Evolutionary conservation across 2,329 filamentous ascomycete genomes (phyloP).

Genomic region (Pseudogymnoascus sp.): DNA sequence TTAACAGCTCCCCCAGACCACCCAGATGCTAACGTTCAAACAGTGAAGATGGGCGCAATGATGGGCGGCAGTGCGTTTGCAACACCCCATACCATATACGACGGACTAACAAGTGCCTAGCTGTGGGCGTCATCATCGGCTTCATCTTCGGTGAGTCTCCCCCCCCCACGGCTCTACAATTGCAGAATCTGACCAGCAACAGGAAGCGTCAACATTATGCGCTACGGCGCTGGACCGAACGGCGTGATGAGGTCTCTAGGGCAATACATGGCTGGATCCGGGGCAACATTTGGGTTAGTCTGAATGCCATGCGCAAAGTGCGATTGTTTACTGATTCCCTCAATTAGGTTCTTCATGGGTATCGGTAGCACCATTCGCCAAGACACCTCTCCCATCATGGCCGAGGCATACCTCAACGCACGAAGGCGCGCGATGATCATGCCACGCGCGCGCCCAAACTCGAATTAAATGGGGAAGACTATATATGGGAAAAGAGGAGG

Average conservation of each 20-base stretch:
- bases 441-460: slow-evolving; percentile 15
- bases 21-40: slow-evolving; percentile 20
- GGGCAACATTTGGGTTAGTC: slow-evolving; percentile 85
- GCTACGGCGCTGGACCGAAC: slow-evolving; percentile 87
- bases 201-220: slow-evolving; percentile 92
- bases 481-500: slow-evolving; percentile 5
- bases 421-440: slow-evolving; percentile 67
- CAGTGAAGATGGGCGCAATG: slow-evolving; percentile 97
- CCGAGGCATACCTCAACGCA: slow-evolving; percentile 68
- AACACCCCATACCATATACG: not conserved
- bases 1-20: slow-evolving; percentile 11
- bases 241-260: slow-evolving; percentile 90
- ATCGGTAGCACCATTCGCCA: slow-evolving; percentile 95
- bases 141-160: slow-evolving; percentile 78
- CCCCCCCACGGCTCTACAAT: not conserved
- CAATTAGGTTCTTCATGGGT: slow-evolving; percentile 87
- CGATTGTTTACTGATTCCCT: slow-evolving; percentile 16
- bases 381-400: slow-evolving; percentile 67
- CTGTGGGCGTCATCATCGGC: slow-evolving; percentile 91
- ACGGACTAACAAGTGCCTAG: slow-evolving; percentile 40
- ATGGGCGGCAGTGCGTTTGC: slow-evolving; percentile 86
- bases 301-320: not conserved
- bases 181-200: slow-evolving; percentile 1
- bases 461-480: not conserved
- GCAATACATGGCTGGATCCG: slow-evolving; percentile 94